Evolutionary conservation across 1,139 yeast genomes (phyloP).

Genomic region (Petasospora rhodanensis): DNA sequence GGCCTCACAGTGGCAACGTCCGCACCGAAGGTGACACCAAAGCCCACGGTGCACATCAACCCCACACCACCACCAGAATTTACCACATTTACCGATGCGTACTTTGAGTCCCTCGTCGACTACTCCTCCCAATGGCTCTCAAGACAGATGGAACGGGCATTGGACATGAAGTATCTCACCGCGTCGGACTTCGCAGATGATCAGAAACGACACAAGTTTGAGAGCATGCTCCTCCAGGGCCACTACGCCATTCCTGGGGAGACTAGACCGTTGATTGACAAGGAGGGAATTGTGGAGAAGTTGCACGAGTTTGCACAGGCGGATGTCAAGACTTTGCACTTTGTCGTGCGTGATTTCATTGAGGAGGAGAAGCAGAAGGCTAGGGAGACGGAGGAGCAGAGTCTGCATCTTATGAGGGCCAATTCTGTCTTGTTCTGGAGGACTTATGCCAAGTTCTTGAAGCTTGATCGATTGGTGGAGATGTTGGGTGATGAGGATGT

Average conservation of each 20-base stretch:
- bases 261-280: conserved; percentile 3
- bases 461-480: conserved; percentile 8
- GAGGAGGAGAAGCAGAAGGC: conserved; percentile 6
- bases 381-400: conserved; percentile 1
- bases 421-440: conserved; percentile 8
- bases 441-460: conserved; percentile 5
- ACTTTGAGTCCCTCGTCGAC: conserved; percentile 4
- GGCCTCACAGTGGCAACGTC: no score
- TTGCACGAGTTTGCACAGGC: conserved; percentile 2
- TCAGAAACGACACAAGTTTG: conserved; percentile 5
- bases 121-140: conserved; percentile 6
- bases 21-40: no score
- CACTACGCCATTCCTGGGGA: conserved; percentile 4
- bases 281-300: conserved; percentile 2
- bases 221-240: conserved; percentile 7
- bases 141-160: conserved; percentile 5
- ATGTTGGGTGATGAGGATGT: no score
- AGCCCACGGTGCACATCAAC: no score
- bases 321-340: conserved; percentile 1
- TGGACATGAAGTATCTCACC: conserved; percentile 5
- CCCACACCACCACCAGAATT: conserved; percentile 1
- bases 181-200: conserved; percentile 4
- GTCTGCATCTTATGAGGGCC: conserved; percentile 5
- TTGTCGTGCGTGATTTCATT: neutral
- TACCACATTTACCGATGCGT: conserved; percentile 2